Evolutionary conservation across 352 stramenopile genomes (phyloP).

Genomic region (Globisporangium middletonii): DNA sequence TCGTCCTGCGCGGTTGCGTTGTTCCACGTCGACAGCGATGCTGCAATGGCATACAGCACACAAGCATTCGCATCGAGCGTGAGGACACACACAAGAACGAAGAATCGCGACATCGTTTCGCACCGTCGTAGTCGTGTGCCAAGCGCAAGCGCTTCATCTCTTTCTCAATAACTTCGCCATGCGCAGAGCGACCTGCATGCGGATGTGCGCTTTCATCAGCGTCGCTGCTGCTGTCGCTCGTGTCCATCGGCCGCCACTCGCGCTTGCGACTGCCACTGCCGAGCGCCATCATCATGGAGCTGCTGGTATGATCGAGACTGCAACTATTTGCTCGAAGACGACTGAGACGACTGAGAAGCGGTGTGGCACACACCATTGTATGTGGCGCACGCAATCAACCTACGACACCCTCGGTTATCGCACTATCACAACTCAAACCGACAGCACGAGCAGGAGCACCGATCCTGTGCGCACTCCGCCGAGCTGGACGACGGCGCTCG

Average conservation of each 20-base stretch:
- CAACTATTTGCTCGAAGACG: not conserved
- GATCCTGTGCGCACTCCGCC: too few species aligned
- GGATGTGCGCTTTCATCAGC: not conserved
- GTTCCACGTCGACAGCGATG: slow-evolving; percentile 7
- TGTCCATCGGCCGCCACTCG: slow-evolving; percentile 21
- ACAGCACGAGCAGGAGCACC: too few species aligned
- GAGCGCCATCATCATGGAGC: not conserved
- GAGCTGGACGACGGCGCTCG: too few species aligned
- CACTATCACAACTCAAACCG: too few species aligned
- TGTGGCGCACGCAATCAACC: too few species aligned
- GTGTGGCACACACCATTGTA: not conserved
- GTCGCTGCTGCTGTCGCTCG: not conserved
- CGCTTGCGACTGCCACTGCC: slow-evolving; percentile 25
- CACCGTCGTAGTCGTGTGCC: slow-evolving; percentile 52
- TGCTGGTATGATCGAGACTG: not conserved
- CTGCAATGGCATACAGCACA: not conserved
- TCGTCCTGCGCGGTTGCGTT: not conserved
- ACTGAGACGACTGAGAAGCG: not conserved
- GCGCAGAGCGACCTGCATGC: not conserved
- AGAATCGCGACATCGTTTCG: not conserved
- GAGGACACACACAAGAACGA: not conserved
- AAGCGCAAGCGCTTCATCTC: slow-evolving; percentile 74
- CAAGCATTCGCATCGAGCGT: not conserved
- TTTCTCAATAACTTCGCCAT: slow-evolving; percentile 49
- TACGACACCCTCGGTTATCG: too few species aligned